These are phyloP conservation scores for Ceratobasidium sp. DNA, from an alignment of 1,284 basidiomycete species.

Conservation along the genomic window DNA sequence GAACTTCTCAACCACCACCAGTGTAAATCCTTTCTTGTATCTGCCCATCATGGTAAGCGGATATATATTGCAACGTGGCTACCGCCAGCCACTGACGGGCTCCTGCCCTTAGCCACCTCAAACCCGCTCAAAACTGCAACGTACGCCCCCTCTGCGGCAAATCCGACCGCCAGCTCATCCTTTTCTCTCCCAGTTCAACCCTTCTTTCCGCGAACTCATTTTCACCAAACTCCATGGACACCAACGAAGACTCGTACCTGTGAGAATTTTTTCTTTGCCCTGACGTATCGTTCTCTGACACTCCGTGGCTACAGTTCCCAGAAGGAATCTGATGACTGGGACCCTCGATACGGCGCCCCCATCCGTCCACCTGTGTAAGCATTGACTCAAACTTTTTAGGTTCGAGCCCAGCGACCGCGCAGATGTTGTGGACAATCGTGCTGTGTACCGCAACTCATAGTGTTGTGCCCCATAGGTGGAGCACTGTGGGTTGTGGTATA, in stretches of 20 bases:
- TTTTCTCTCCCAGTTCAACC: background rate
- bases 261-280: slow-evolving; percentile 10
- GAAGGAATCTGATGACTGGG: slow-evolving; percentile 13
- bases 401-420: background rate
- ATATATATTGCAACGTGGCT: slow-evolving; percentile 5
- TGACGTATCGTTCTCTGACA: background rate
- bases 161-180: background rate
- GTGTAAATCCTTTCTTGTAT: background rate
- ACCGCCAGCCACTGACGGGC: background rate
- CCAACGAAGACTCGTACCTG: slow-evolving; percentile 4
- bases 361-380: slow-evolving; percentile 21
- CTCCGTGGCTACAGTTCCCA: slow-evolving; percentile 3
- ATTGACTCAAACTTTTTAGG: background rate
- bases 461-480: background rate
- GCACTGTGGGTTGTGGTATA: slow-evolving; percentile 2
- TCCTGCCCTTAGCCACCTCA: slow-evolving; percentile 20
- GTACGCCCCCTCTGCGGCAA: background rate
- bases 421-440: background rate
- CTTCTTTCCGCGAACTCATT: background rate
- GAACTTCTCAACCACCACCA: background rate
- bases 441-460: background rate
- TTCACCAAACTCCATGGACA: background rate
- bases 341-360: slow-evolving; percentile 5
- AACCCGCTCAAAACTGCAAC: slow-evolving; percentile 23
- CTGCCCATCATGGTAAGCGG: slow-evolving; percentile 1